Base-by-base conservation (phyloP, 345 rosid genomes). In the Lumnitzera racemosa region DNA sequence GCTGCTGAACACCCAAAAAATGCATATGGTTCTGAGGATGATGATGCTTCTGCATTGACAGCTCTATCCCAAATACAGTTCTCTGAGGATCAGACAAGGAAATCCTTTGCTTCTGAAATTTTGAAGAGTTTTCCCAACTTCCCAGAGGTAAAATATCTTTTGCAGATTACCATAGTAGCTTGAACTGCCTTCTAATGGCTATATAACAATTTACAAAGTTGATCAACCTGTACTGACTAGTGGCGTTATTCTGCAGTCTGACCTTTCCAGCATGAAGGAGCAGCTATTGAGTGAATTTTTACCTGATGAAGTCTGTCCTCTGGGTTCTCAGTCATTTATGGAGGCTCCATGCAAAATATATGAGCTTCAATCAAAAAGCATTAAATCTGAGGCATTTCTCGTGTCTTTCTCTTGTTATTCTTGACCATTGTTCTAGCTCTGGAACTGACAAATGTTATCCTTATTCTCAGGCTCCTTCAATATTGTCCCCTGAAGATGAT, bases 261-360 rank as follows among this genome's bases (percentile, higher is more conserved):
- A 80, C 58, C 59, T 80, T 71, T 78, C 87, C 46, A 62, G 61
- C 62, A 63, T 74, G 64, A 67, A 61, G 67, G 85, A 82, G 64
- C 83, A 84, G 68, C 78, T 94, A 59, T 80, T 86, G 41, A 73
- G 47, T 16, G 91, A 94, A 63, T 94, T 94, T 72, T 57, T 83
- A 63, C 97, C 97, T 1, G 97, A 90, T 70, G 99, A 90, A 61
- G 81, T 76, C 54, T 90, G 90, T 75, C 96, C 82, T 27, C 61
- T 90, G 60, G 97, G 94, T 71, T 67, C 82, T 69, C 85, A 75
- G 57, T 71, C 83, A 54, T 65, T 75, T 61, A 66, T 67, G 46
- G 94, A 81, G 66, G 68, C 79, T 62, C 73, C 73, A 10, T 72
- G 63, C 54, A 71, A 74, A 65, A 49, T 54, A 46, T 76, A 76